These are phyloP conservation scores for Leonotis leonurus DNA, from an alignment of 257 asterid genomes.

Conservation along the genomic window DNA sequence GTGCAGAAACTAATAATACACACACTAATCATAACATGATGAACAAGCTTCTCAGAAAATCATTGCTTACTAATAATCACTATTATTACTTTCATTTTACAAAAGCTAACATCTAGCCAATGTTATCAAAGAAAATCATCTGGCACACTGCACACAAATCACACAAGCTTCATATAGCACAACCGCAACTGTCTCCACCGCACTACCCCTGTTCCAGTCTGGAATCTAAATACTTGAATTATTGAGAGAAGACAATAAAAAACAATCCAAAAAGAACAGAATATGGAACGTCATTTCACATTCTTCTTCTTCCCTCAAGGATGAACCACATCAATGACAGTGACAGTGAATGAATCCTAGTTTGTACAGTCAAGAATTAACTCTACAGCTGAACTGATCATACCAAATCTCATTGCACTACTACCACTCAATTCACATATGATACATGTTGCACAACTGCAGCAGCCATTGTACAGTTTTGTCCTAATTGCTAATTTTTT, in stretches of 20 bases:
- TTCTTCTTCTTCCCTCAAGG: neutral
- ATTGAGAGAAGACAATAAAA: too few relatives aligned
- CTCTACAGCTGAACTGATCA: conserved; percentile 22
- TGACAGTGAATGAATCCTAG: conserved; percentile 9
- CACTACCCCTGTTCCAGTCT: too few relatives aligned
- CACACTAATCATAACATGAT: neutral
- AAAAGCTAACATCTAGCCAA: conserved; percentile 9
- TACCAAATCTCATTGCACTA: conserved; percentile 17
- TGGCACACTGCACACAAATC: neutral
- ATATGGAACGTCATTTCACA: neutral
- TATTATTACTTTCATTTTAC: neutral
- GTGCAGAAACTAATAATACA: neutral
- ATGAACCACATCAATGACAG: neutral
- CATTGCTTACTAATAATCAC: neutral
- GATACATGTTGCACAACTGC: conserved; percentile 29
- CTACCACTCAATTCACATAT: conserved; percentile 25
- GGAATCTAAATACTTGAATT: too few relatives aligned
- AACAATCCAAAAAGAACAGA: too few relatives aligned
- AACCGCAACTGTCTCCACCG: too few relatives aligned
- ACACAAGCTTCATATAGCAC: neutral
- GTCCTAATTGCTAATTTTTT: conserved; percentile 16
- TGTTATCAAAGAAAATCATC: conserved; percentile 1
- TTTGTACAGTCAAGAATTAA: conserved; percentile 8
- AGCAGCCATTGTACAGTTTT: conserved; percentile 21
- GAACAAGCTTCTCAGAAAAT: neutral